These are phyloP conservation scores for Plasmodium gaboni DNA, from an alignment of 169 alveolate species.

Conservation along the genomic window DNA sequence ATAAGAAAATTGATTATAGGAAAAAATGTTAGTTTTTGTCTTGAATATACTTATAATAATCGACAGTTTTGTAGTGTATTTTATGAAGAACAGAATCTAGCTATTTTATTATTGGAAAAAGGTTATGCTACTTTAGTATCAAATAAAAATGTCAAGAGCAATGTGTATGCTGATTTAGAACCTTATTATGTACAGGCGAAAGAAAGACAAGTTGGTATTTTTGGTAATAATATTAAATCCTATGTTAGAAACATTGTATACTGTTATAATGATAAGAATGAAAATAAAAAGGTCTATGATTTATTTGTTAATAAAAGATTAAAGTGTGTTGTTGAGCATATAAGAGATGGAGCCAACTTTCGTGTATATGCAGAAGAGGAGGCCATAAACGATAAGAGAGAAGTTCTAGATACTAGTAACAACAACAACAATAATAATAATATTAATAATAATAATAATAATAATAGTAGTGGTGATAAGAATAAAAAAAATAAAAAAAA, in stretches of 20 bases:
- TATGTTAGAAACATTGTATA: conserved; percentile 50
- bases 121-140: conserved; percentile 63
- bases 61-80: conserved; percentile 62
- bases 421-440: neutral
- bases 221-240: conserved; percentile 52
- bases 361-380: conserved; percentile 57
- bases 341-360: conserved; percentile 66
- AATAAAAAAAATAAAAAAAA: neutral
- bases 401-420: neutral
- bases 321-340: conserved; percentile 59
- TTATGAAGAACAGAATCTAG: conserved; percentile 48
- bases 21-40: conserved; percentile 42
- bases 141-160: conserved; percentile 59
- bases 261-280: conserved; percentile 61
- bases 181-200: conserved; percentile 39
- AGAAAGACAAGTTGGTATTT: conserved; percentile 52
- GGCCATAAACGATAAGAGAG: conserved; percentile 4
- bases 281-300: conserved; percentile 42
- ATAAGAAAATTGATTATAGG: conserved; percentile 73
- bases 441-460: neutral
- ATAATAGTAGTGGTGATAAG: neutral
- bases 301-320: conserved; percentile 22
- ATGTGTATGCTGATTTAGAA: conserved; percentile 58
- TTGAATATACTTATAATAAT: conserved; percentile 60
- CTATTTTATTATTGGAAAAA: conserved; percentile 30